phyloP scores from a whole-genome alignment of 768 basidiomycete species.

The Suillus sp. region DNA sequence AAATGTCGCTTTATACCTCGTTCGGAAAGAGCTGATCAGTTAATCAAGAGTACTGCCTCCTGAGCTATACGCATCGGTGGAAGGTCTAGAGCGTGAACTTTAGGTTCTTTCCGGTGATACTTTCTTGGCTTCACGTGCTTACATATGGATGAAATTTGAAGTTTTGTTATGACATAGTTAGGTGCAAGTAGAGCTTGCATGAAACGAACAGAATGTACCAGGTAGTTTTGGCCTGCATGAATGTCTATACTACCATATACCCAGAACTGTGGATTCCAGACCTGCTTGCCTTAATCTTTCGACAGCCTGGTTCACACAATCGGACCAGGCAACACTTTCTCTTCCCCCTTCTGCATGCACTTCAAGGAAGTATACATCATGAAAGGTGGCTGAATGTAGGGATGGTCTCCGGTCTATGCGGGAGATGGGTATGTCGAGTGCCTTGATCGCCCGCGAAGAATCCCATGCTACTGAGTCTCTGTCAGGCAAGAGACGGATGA shows the following conservation, averaged over 20 bases:
- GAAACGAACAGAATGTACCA: background rate
- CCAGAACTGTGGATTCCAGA: slow-evolving; percentile 43
- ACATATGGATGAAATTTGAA: background rate
- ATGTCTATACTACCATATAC: slow-evolving; percentile 46
- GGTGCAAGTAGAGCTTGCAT: background rate
- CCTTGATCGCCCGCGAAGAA: slow-evolving; percentile 30
- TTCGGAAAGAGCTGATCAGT: slow-evolving; percentile 30
- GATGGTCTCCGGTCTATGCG: slow-evolving; percentile 72
- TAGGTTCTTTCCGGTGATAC: background rate
- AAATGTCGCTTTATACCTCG: slow-evolving; percentile 41
- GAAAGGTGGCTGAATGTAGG: slow-evolving; percentile 46
- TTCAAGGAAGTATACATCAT: slow-evolving; percentile 68
- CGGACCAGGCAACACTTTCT: slow-evolving; percentile 30
- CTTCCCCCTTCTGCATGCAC: slow-evolving; percentile 31
- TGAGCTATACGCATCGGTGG: background rate
- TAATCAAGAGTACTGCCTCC: slow-evolving; percentile 28
- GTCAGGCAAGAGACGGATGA: slow-evolving; percentile 39
- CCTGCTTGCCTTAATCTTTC: slow-evolving; percentile 37
- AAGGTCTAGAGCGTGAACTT: background rate
- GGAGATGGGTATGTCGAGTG: slow-evolving; percentile 44
- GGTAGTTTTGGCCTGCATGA: no score
- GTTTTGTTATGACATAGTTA: background rate
- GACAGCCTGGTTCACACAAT: slow-evolving; percentile 38
- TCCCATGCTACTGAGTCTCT: slow-evolving; percentile 13
- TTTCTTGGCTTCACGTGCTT: background rate